Base-by-base conservation (phyloP, 2,329 filamentous ascomycete genomes). In the Ilyonectria sp. region DNA sequence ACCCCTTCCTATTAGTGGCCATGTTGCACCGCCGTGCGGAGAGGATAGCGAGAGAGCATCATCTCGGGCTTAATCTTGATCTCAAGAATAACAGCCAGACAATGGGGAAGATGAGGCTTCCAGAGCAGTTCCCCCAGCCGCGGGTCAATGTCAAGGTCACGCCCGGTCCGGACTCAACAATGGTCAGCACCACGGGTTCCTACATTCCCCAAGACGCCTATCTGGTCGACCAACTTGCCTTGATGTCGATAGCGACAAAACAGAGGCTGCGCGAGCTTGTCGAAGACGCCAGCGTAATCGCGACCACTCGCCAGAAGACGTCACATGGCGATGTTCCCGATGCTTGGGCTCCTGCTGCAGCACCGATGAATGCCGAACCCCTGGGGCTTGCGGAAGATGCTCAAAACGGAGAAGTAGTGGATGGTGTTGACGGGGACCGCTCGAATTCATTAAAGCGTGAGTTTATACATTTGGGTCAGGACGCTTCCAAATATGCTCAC, bases 191-290 rank as follows among this genome's bases (percentile, higher is more conserved):
- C 1, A 86, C 85, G 15, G 91, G 91, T 2, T 89, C 90, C 21
- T 94, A 92, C 60, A 88, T 97, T 43, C 88, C 96, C 0, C 90
- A 92, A 40, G 92, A 94, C 49, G 90, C 93, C 2, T 90, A 89
- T 60, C 84, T 97, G 37, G 92, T 93, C 15, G 94, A 97, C 68
- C 93, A 98, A 72, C 82, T 98, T 50, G 92, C 93, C 29, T 85
- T 98, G 17, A 79, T 98, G 65, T 96, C 94, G 6, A 87, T 98
- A 63, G 93, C 93, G 19, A 91, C 94, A 10, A 94, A 95, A 77
- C 92, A 97, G 73, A 89, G 94, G 31, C 74, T 98, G 43, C 87
- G 93, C 60, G 89, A 90, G 13, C 82, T 98, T 33, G 77, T 98
- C 4, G 92, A 95, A 76, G 94, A 97, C 74, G 91, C 94, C 11